Evolutionary conservation across 805 yeast genomes (phyloP).

Genomic region (Clavispora carvajalis): DNA sequence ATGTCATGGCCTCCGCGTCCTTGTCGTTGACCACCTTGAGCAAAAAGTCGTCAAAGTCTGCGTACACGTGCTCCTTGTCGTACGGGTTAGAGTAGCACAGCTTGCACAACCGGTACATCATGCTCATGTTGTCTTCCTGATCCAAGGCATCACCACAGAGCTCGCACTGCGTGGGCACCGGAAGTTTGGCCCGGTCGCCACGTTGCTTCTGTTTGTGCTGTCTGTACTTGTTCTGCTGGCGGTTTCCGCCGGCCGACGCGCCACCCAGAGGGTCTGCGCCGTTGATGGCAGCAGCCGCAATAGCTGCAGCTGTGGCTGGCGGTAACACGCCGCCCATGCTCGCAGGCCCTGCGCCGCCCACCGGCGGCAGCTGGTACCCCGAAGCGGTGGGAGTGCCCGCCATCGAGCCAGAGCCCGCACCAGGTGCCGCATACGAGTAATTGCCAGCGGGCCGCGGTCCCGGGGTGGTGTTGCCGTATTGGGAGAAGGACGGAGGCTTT

Average conservation of each 20-base stretch:
- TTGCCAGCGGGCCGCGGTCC: constrained; percentile 2
- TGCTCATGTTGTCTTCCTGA: constrained; percentile 20
- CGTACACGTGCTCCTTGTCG: constrained; percentile 20
- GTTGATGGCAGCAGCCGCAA: constrained; percentile 15
- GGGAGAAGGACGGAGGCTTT: constrained; percentile 7
- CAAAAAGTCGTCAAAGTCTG: constrained; percentile 25
- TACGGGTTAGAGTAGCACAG: constrained; percentile 28
- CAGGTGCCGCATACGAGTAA: constrained; percentile 7
- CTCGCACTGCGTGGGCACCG: constrained; percentile 20
- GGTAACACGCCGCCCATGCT: constrained; percentile 1
- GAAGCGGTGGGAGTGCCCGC: constrained; percentile 3
- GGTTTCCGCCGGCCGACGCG: background rate
- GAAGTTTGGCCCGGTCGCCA: constrained; percentile 14
- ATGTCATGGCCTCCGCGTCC: constrained; percentile 11
- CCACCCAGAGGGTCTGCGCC: constrained; percentile 9
- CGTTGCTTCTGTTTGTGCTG: constrained; percentile 15
- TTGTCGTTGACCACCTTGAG: constrained; percentile 16
- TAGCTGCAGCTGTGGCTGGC: constrained; percentile 13
- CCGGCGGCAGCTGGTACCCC: constrained; percentile 7
- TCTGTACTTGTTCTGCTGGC: constrained; percentile 3
- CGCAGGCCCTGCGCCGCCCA: background rate
- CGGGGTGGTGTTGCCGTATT: background rate
- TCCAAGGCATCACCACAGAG: constrained; percentile 22
- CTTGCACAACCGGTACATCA: constrained; percentile 24
- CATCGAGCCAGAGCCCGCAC: constrained; percentile 1